Conservation (phyloP, 78 protist genomes). For the Cavenderia fasciculata region DNA sequence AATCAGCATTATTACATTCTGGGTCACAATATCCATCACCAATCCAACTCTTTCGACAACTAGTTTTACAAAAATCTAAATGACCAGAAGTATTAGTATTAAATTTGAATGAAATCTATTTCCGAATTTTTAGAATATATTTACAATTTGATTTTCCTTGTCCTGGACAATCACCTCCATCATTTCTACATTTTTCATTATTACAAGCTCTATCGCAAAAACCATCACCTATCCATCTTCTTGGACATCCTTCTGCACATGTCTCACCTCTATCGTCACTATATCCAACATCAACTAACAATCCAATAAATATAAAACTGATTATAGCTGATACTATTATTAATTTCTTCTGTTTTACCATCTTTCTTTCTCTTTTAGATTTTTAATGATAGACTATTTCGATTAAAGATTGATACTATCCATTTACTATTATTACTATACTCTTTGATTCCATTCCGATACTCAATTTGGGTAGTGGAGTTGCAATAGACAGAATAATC, state of each 20-base stretch:
- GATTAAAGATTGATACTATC: no score
- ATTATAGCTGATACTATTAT: no score
- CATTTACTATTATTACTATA: no score
- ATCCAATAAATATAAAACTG: no score
- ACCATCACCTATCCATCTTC: slow-evolving; percentile 41
- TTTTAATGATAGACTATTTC: no score
- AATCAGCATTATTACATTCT: slow-evolving; percentile 24
- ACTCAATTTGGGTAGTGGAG: no score
- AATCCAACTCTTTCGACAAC: slow-evolving; percentile 16
- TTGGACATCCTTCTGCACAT: slow-evolving; percentile 25
- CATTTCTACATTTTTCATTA: background rate
- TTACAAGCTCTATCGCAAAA: slow-evolving; percentile 46
- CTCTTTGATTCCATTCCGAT: no score
- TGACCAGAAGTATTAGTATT: background rate
- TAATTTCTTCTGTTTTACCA: no score
- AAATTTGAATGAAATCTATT: background rate
- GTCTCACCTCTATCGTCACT: background rate
- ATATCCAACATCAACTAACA: no score
- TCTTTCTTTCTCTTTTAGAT: no score
- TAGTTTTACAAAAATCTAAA: slow-evolving; percentile 4
- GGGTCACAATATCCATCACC: slow-evolving; percentile 26
- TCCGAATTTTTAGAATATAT: background rate
- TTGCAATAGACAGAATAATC: no score
- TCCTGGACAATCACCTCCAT: slow-evolving; percentile 54
- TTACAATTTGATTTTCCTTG: background rate